Evolutionary conservation across 768 basidiomycete genomes (phyloP), one percentile per base, ranked within the genome.

Genomic region (Leccinum aurantiacum): DNA sequence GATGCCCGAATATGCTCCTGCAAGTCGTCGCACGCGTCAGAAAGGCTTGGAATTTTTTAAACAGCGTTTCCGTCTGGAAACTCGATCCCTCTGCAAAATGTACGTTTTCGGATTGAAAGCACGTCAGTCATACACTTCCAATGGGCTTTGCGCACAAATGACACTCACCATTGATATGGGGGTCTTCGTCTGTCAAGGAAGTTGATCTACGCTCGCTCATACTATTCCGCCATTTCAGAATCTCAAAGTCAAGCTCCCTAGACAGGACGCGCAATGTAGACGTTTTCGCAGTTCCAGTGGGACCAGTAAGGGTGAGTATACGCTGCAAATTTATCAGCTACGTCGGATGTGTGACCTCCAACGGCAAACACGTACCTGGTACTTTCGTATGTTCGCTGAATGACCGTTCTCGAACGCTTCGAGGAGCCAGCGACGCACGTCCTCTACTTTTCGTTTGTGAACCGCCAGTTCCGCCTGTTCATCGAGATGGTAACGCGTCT

Each of bases 271-370:
- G 83, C 3, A 98, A 65, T 0, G 93, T 93, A 0, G 94, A 83
- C 0, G 96, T 97, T 78, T 99, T 99, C 0, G 86, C 96, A 0
- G 87, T 84, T 1, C 96, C 96, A 8, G 96, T 88, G 0, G 93
- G 92, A 1, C 96, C 96, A 3, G 91, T 90, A 11, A 99, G 75
- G 0, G 85, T 84, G 7, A 98, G 82, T 29, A 99, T 85, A 50
- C 94, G 82, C 91, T 98, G 58, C 3, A 25, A 17, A 22, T 2
- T 22, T 2, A 22, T 22, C 22, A 22, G 22, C 22, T n/a, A n/a
- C n/a, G n/a, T n/a, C n/a, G 29, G 38, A 25, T 11, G 15, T 14
- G 13, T 61, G 19, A 50, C 59, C 22, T 56, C 24, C 13, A 31
- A 49, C 3, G 31, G 7, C 9, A 49, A 53, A 55, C 52, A 79